Evolutionary conservation across 192 early-diverging fungal genomes (phyloP), one percentile per base, ranked within the genome.

Genomic region (Rhizophagus prolifer): DNA sequence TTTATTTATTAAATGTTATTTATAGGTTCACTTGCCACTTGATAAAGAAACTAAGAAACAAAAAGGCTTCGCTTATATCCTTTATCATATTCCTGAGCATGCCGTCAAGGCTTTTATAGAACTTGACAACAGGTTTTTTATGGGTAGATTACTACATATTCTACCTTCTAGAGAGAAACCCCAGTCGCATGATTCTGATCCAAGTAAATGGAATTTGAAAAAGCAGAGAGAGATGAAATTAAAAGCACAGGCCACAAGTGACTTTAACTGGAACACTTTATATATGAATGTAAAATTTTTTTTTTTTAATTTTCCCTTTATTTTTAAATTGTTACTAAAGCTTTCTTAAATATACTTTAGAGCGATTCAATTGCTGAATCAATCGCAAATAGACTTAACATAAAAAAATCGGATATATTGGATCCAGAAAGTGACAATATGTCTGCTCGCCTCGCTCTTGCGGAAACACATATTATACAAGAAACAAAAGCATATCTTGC

Each of bases 241-340:
- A 74, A 96, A 94, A 83, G 89, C 88, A 13, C 79, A 88, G 46
- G 92, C 94, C 25, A 87, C 85, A 26, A 94, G 89, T 79, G 95
- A 94, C 74, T 96, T 95, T 67, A 97, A 94, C 84, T 99, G 97
- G 97, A 98, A 97, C 86, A 90, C 89, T 50, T 83, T 99, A 71
- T 99, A 96, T 75, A 95, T 98, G 94, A 96, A 92, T 76, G 94
- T 93, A 85, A 72, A 89, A 80, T 59, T 26, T 16, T 63, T 38
- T 9, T 73, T 25, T 59, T 14, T 12, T 30, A 0, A 44, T 46
- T 30, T 13, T 34, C 13, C 1, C 13, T 47, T 58, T 64, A 65
- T 1, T 34, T n/a, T 66, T 77, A 25, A 14, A 16, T 19, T 36
- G 14, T 69, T 74, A 82, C 10, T n/a, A n/a, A 21, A 38, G 9